Evolutionary conservation across 306 rosid genomes (phyloP).

Genomic region (Cyamopsis tetragonoloba): DNA sequence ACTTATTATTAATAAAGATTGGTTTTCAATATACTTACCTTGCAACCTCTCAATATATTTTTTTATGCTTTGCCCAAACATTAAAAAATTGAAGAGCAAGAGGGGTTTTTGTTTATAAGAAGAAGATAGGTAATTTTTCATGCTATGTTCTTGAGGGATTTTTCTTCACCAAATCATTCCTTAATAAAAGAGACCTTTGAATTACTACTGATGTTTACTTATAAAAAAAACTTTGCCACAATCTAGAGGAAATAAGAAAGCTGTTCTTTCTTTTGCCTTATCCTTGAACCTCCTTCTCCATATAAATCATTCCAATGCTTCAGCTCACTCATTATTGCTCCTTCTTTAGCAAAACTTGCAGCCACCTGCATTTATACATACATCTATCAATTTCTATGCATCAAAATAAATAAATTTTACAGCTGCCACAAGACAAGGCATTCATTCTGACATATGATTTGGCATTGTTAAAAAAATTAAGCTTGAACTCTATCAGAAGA

Average conservation of each 20-base stretch:
- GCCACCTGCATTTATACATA: constrained; percentile 53
- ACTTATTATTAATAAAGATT: too few relatives aligned
- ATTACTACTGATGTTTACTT: too few relatives aligned
- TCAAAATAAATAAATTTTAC: neutral
- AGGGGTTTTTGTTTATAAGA: too few relatives aligned
- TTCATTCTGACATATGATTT: neutral
- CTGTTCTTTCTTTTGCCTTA: constrained; percentile 85
- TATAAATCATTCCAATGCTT: constrained; percentile 86
- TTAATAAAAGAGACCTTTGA: too few relatives aligned
- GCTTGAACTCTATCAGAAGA: neutral
- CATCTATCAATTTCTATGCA: neutral
- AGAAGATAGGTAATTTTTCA: too few relatives aligned
- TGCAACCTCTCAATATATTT: too few relatives aligned
- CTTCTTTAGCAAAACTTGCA: constrained; percentile 84
- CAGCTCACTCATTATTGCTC: constrained; percentile 84
- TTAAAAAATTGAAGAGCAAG: too few relatives aligned
- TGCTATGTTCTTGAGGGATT: too few relatives aligned
- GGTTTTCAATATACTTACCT: too few relatives aligned
- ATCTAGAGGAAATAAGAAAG: constrained; percentile 77
- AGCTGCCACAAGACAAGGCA: neutral
- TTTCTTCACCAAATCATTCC: too few relatives aligned
- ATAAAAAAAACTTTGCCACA: constrained; percentile 2
- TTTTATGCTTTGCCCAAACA: too few relatives aligned
- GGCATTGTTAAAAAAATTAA: neutral
- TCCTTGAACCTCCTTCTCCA: constrained; percentile 95